phyloP scores from a whole-genome alignment of 108 stramenopile genomes.

The Discostella stelligeroides region DNA sequence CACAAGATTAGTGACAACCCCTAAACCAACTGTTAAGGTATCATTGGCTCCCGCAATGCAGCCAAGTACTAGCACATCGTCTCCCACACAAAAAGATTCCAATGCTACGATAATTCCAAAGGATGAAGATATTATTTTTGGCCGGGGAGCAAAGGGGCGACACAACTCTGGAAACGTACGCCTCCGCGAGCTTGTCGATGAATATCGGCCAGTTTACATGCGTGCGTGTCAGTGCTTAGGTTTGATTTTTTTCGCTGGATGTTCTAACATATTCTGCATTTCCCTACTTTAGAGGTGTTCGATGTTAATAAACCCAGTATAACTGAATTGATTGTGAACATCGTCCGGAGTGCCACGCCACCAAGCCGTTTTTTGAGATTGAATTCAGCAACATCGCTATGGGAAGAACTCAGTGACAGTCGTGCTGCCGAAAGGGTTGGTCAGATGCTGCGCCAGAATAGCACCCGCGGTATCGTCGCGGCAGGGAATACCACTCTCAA shows the following conservation, averaged over 20 bases:
- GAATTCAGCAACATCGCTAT: constrained; percentile 52
- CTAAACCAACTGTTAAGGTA: too few species aligned
- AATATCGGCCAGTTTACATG: constrained; percentile 21
- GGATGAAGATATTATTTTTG: constrained; percentile 50
- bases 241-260: too few species aligned
- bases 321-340: constrained; percentile 62
- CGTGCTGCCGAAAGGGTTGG: constrained; percentile 45
- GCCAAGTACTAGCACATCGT: too few species aligned
- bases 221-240: constrained; percentile 25
- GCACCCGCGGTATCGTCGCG: background rate
- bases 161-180: constrained; percentile 81
- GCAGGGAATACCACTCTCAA: too few species aligned
- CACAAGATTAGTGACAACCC: too few species aligned
- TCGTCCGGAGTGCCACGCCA: constrained; percentile 28
- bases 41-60: too few species aligned
- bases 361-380: constrained; percentile 72
- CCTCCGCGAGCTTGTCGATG: constrained; percentile 69
- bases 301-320: constrained; percentile 79
- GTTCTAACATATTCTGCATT: too few species aligned
- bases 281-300: constrained; percentile 38
- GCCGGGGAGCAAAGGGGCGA: constrained; percentile 73
- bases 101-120: background rate
- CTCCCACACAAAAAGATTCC: too few species aligned
- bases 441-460: constrained; percentile 43
- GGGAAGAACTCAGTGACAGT: constrained; percentile 78